Conservation (phyloP, 352 stramenopile species). For the Thraustochytrium striatum region DNA sequence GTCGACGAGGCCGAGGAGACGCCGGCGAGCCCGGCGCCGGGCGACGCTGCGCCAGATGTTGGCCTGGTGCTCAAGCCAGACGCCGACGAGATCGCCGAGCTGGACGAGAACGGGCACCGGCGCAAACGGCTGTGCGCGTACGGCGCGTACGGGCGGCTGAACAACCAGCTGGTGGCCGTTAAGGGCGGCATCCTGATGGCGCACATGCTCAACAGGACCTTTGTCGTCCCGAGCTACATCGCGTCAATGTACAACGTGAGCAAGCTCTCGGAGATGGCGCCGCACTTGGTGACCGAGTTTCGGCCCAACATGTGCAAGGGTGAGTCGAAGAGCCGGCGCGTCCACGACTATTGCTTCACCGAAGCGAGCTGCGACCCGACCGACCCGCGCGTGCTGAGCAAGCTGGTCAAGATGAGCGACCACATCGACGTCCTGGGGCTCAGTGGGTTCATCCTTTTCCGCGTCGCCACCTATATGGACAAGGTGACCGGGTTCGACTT, state of each 20-base stretch:
- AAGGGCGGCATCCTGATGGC: not conserved
- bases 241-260: not conserved
- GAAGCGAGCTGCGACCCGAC: not conserved
- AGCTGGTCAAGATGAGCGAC: not conserved
- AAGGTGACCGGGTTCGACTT: not conserved
- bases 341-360: not conserved
- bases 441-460: not conserved
- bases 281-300: not conserved
- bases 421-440: not conserved
- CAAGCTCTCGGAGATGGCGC: not conserved
- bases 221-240: not conserved
- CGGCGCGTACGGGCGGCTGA: not conserved
- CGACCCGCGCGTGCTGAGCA: not conserved
- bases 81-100: no score
- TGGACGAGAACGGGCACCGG: no score
- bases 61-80: no score
- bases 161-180: not conserved
- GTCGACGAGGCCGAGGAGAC: no score
- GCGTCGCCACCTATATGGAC: not conserved
- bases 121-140: no score
- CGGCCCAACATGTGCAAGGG: not conserved
- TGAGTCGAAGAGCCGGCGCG: not conserved
- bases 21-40: no score
- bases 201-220: not conserved
- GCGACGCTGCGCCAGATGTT: no score